Evolutionary conservation across 805 yeast species (phyloP), one percentile per base, ranked within the genome.

Genomic region (Metschnikowia amazonensis): DNA sequence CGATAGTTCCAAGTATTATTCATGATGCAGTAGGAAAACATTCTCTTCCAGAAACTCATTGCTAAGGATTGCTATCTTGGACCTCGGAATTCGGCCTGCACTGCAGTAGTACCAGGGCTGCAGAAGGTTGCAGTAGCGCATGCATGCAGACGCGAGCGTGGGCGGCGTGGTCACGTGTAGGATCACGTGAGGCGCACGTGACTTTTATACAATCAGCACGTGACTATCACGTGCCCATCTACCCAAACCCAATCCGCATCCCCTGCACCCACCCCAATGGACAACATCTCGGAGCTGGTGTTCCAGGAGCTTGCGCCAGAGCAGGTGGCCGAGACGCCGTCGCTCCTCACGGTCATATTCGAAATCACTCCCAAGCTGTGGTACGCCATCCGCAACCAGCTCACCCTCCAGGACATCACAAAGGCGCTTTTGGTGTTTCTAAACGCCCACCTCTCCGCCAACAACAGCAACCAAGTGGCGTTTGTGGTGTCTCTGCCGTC

Each of bases 371-470:
- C 96, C 0, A 63, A 70, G 27, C 81, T 84, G 36, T 86, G 92
- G 92, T 67, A 59, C 47, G 65, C 66, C 33, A 59, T 76, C 14
- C 58, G 64, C 60, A 75, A 75, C 36, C 70, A 70, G 48, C 63
- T 76, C n/a, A 59, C 80, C 35, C 63, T 88, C 18, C 73, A 77
- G 49, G 80, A 81, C 35, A 80, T 84, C 6, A 63, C 85, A 5
- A 76, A 84, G 50, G 71, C 90, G 2, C 59, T 90, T 7, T 64
- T 89, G 27, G 89, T 94, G 20, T 82, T 85, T 57, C 63, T 90
- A 42, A 94, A 94, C 63, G 89, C 95, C 1, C 99, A 94, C 63
- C 62, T 94, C 38, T 83, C 98, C 0, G 72, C 88, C 42, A 87
- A 87, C 63, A 86, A 86, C 54, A 80, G 89, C 30, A 94, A 94